phyloP scores from a whole-genome alignment of 202 grass and related monocot species.

The Panicum hallii region DNA sequence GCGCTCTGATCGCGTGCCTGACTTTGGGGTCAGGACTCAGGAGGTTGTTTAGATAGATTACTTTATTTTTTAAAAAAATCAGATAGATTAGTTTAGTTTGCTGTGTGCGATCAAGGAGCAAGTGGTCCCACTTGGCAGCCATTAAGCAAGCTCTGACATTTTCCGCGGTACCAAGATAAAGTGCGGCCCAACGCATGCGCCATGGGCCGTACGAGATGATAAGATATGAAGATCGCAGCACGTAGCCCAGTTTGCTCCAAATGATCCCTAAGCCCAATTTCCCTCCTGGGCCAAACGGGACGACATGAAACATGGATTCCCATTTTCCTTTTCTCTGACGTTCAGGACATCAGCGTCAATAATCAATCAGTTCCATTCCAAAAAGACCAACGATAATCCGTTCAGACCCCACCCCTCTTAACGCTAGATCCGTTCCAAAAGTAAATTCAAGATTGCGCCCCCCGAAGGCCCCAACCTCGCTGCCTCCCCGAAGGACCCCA shows the following conservation, averaged over 20 bases:
- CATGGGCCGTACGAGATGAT: background rate
- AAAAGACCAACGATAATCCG: background rate
- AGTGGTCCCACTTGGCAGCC: constrained; percentile 15
- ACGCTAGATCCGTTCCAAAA: background rate
- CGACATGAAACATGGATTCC: background rate
- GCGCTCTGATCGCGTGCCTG: background rate
- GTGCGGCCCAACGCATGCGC: background rate
- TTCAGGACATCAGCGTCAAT: too few species aligned
- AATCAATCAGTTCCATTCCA: too few species aligned
- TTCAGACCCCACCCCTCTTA: too few species aligned
- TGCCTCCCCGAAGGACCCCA: background rate
- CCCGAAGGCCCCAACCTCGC: background rate
- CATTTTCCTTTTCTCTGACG: too few species aligned
- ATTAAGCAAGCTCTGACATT: background rate
- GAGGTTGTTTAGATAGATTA: constrained; percentile 13
- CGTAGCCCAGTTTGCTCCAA: background rate
- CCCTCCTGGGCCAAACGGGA: background rate
- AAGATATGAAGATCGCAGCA: background rate
- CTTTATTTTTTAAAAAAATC: background rate
- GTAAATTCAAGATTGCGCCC: background rate
- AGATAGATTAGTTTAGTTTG: constrained; percentile 8
- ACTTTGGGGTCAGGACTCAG: too few species aligned
- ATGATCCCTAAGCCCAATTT: background rate
- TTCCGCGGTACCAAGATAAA: background rate
- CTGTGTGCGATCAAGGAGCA: background rate